Conservation (phyloP, 345 rosid genomes). For the Lepidium aucheri region DNA sequence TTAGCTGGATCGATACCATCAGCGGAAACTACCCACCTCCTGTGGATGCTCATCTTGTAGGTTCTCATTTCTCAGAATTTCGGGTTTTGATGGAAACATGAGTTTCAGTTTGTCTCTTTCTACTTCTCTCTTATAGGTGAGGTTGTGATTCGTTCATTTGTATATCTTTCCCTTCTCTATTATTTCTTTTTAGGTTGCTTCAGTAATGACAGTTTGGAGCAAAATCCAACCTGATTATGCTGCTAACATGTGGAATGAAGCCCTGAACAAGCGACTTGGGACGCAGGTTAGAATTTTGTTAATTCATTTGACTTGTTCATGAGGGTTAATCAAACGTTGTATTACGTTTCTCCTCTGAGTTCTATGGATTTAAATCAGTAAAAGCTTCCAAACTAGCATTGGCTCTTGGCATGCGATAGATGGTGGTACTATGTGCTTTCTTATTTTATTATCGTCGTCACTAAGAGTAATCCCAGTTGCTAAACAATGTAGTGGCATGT, state of each 20-base stretch:
- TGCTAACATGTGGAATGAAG: conserved; percentile 94
- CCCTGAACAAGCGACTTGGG: conserved; percentile 87
- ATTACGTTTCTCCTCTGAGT: neutral
- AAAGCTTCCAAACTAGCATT: neutral
- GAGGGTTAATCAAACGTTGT: neutral
- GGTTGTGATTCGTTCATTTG: neutral
- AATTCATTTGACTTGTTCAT: neutral
- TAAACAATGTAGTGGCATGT: neutral
- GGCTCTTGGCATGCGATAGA: neutral
- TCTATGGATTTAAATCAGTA: neutral
- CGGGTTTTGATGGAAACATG: neutral
- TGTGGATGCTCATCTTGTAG: conserved; percentile 86
- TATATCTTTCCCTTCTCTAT: neutral
- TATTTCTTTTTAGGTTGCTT: conserved; percentile 63
- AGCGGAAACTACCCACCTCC: conserved; percentile 92
- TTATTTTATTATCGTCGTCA: neutral
- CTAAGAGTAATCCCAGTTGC: neutral
- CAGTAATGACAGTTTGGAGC: conserved; percentile 93
- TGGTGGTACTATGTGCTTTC: neutral
- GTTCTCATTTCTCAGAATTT: neutral
- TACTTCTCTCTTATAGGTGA: neutral
- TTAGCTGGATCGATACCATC: conserved; percentile 97
- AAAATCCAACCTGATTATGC: conserved; percentile 88
- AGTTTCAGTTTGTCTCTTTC: neutral
- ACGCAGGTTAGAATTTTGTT: conserved; percentile 45